Evolutionary conservation across 1,284 basidiomycete species (phyloP).

Genomic region (Mycena citricolor): DNA sequence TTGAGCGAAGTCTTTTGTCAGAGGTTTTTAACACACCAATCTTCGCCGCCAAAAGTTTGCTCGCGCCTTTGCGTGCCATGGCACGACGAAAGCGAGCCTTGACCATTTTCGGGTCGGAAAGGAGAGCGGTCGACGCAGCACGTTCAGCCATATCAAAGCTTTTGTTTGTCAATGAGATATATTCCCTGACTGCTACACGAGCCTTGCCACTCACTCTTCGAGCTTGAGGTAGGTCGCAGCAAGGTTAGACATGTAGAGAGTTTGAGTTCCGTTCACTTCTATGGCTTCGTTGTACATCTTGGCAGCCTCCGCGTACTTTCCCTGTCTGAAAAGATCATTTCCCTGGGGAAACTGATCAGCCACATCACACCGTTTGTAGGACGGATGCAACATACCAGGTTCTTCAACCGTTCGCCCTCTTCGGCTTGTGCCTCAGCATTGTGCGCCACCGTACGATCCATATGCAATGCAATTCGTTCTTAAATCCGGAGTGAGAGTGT

Average conservation of each 20-base stretch:
- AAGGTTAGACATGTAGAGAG: slow-evolving; percentile 41
- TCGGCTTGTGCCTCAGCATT: neutral
- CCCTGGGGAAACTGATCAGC: slow-evolving; percentile 8
- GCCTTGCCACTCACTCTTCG: slow-evolving; percentile 34
- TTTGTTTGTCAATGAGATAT: neutral
- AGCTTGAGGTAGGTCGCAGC: slow-evolving; percentile 42
- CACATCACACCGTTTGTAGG: neutral
- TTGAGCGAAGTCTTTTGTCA: neutral
- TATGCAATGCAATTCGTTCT: too few species aligned
- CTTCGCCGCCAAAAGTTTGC: slow-evolving; percentile 36
- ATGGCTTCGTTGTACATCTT: slow-evolving; percentile 11
- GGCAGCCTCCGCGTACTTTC: slow-evolving; percentile 12
- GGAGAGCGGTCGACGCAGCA: slow-evolving; percentile 41
- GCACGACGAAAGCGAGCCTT: slow-evolving; percentile 46
- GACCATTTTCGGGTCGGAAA: slow-evolving; percentile 39
- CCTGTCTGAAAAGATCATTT: slow-evolving; percentile 14
- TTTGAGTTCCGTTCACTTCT: slow-evolving; percentile 26
- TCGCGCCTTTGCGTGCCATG: slow-evolving; percentile 39
- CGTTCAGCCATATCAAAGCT: slow-evolving; percentile 46
- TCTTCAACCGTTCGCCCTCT: neutral
- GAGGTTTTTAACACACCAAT: slow-evolving; percentile 33
- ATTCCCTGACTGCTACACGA: neutral
- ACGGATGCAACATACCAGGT: neutral
- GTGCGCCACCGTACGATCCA: too few species aligned
- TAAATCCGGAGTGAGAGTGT: too few species aligned